Percentiles rank a stretch among this genome's conserved stretches.
Evolutionary conservation across 495 filamentous ascomycete genomes (phyloP).

Genomic region (Penicillium tannophilum): DNA sequence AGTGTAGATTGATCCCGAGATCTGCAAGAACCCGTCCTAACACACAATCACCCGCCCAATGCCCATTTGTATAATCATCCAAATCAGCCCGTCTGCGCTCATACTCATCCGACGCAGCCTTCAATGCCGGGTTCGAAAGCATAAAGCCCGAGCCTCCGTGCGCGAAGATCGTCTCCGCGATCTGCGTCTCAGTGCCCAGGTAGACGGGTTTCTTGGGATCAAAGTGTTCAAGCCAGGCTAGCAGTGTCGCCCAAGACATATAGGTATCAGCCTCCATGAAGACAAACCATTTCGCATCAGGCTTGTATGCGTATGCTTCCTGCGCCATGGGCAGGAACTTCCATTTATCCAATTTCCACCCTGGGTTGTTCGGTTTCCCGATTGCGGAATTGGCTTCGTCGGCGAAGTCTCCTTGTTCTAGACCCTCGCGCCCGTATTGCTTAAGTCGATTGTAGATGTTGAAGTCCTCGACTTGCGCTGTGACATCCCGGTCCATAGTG

Average conservation of each 20-base stretch:
- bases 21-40: conserved; percentile 60
- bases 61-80: conserved; percentile 53
- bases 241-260: conserved; percentile 62
- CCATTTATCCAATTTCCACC: conserved; percentile 63
- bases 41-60: conserved; percentile 72
- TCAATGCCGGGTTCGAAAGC: conserved; percentile 58
- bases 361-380: conserved; percentile 50
- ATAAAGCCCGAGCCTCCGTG: conserved; percentile 72
- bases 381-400: conserved; percentile 50
- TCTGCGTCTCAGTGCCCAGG: conserved; percentile 59
- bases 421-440: conserved; percentile 40
- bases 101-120: conserved; percentile 47
- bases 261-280: conserved; percentile 74
- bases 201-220: conserved; percentile 55
- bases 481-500: conserved; percentile 39
- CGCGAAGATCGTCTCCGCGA: conserved; percentile 58
- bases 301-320: conserved; percentile 43
- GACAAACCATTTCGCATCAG: conserved; percentile 64
- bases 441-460: conserved; percentile 53
- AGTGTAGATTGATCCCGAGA: conserved; percentile 50
- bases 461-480: conserved; percentile 48
- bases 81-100: conserved; percentile 47
- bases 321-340: conserved; percentile 60
- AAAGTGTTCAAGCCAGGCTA: conserved; percentile 56
- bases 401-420: conserved; percentile 41